Base-by-base conservation (phyloP, 129 eudicot species). In the Solidago caesia region DNA sequence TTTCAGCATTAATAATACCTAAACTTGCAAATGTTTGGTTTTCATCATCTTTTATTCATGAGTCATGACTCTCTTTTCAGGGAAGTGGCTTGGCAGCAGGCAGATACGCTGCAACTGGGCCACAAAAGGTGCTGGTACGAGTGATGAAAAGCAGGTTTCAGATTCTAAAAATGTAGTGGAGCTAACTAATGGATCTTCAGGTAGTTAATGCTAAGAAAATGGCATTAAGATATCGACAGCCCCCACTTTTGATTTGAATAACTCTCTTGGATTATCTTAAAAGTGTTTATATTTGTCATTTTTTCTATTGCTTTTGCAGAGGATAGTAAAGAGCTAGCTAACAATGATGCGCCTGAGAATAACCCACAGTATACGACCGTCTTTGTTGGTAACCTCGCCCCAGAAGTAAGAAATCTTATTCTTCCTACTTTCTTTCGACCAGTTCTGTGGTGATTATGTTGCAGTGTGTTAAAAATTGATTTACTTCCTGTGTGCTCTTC, bases 51-150 rank as follows among this genome's bases (percentile, higher is more conserved):
- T 64, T 48, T 39, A 2, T 45, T 12, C 15, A 44, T 55, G 16
- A 42, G 15, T 65, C 47, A n/a, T 41, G 21, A 21, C 21, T 21
- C 21, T 21, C 21, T 46, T 67, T 77, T n/a, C 84, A 90, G 96
- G 96, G 72, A 90, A 90, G 75, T 90, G 96, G 96, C 90, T 92
- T 68, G 97, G 96, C 15, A 92, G 91, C 75, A 83, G 96, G 75
- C 96, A 89, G 80, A 92, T 92, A 67, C 96, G 97, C 9, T 92
- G 97, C 77, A 92, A 92, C 77, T 91, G 97, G 97, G 97, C 97
- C 49, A 85, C 96, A 43, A 91, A 91, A 81, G 97, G 97, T 79
- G 97, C 92, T 70, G 88, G 87, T 15, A 56, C 82, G 42, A 82
- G 76, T 84, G 97, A 92, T 79, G 98, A 89, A 44, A 83, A 85